Percentiles rank a stretch among this genome's conserved stretches.
These are phyloP conservation scores for Ophiorrhiza pumila DNA, from an alignment of 257 asterid genomes.

Conservation along the genomic window DNA sequence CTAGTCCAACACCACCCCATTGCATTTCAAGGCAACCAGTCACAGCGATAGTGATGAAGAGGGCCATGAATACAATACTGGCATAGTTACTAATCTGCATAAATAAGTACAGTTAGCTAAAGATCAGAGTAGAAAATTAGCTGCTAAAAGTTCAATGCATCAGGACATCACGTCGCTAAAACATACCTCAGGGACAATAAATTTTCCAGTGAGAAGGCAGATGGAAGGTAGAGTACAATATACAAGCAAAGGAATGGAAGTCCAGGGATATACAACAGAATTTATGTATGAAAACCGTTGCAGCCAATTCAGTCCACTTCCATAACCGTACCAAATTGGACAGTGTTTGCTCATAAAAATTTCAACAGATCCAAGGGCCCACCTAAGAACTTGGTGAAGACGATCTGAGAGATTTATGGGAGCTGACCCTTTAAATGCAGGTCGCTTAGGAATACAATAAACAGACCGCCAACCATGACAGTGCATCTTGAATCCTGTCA, in stretches of 20 bases:
- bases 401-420: slow-evolving; percentile 91
- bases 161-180: neutral
- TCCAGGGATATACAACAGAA: slow-evolving; percentile 88
- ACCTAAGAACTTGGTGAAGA: slow-evolving; percentile 89
- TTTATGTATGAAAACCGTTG: slow-evolving; percentile 79
- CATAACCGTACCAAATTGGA: slow-evolving; percentile 92
- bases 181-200: slow-evolving; percentile 87
- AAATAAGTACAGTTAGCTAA: neutral
- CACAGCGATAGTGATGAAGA: slow-evolving; percentile 73
- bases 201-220: slow-evolving; percentile 88
- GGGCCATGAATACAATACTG: slow-evolving; percentile 66
- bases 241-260: slow-evolving; percentile 78
- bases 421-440: slow-evolving; percentile 89
- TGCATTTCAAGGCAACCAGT: slow-evolving; percentile 91
- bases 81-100: slow-evolving; percentile 87
- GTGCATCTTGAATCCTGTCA: slow-evolving; percentile 97
- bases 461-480: slow-evolving; percentile 97
- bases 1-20: slow-evolving; percentile 91
- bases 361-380: slow-evolving; percentile 99
- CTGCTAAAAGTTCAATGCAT: neutral
- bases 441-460: slow-evolving; percentile 77
- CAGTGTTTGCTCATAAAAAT: slow-evolving; percentile 87
- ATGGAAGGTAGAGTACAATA: slow-evolving; percentile 91
- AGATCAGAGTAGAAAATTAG: neutral
- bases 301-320: slow-evolving; percentile 81